Evolutionary conservation across 345 rosid species (phyloP).

Genomic region (Syzygium oleosum): DNA sequence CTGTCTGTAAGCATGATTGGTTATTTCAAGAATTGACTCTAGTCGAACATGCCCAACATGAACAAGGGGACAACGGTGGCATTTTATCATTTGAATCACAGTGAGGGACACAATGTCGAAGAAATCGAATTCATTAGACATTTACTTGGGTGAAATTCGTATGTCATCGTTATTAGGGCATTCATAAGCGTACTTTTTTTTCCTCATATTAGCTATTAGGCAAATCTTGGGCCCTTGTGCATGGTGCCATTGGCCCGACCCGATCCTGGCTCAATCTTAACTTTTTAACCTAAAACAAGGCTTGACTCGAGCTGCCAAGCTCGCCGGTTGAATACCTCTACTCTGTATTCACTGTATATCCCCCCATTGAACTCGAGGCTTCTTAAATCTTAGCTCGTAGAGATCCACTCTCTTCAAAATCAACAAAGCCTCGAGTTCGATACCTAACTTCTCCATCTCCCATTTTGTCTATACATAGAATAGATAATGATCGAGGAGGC

Average conservation of each 20-base stretch:
- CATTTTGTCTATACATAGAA: not conserved
- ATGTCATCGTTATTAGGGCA: not conserved
- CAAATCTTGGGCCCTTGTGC: no score
- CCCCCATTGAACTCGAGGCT: no score
- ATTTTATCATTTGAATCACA: not conserved
- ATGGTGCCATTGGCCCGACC: no score
- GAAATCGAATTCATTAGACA: not conserved
- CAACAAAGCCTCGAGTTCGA: not conserved
- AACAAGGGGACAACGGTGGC: not conserved
- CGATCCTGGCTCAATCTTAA: no score
- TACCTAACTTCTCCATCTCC: not conserved
- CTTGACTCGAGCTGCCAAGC: no score
- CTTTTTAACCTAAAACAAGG: no score
- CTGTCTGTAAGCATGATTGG: not conserved
- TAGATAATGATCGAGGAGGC: not conserved
- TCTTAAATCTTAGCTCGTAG: not conserved
- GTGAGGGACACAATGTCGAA: not conserved
- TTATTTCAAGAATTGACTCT: not conserved
- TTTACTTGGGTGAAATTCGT: not conserved
- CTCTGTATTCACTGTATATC: no score
- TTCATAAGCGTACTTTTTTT: not conserved
- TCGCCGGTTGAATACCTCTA: no score
- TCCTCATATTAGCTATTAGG: no score
- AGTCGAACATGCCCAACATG: not conserved
- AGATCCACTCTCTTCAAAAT: not conserved